These are phyloP conservation scores for Diaporthe citriasiana DNA, from an alignment of 2,329 filamentous ascomycete genomes.

Conservation along the genomic window DNA sequence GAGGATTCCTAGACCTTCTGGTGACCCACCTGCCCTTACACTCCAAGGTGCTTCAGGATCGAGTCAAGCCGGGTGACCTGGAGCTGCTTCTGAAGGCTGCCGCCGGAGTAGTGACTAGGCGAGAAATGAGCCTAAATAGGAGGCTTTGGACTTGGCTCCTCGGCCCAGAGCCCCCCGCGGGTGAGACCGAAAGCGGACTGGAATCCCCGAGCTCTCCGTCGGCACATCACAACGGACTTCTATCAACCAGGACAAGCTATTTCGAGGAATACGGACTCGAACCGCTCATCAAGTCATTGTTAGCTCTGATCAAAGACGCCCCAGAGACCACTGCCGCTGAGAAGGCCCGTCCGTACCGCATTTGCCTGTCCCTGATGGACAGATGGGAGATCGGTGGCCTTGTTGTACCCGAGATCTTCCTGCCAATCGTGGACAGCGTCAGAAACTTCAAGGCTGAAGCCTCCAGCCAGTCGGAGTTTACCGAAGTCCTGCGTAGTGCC, in stretches of 20 bases:
- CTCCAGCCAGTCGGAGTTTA: conserved; percentile 77
- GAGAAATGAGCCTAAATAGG: conserved; percentile 97
- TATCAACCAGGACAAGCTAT: conserved; percentile 78
- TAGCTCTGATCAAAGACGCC: conserved; percentile 76
- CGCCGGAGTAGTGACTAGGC: conserved; percentile 85
- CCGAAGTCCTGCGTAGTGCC: conserved; percentile 91
- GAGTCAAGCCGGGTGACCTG: conserved; percentile 80
- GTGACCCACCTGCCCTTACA: conserved; percentile 91
- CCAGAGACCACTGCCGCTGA: conserved; percentile 70
- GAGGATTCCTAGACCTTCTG: conserved; percentile 92
- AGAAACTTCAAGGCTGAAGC: conserved; percentile 78
- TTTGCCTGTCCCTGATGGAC: conserved; percentile 97
- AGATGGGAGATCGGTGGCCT: conserved; percentile 96
- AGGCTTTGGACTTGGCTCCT: conserved; percentile 97
- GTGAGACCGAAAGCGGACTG: conserved; percentile 62
- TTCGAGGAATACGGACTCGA: conserved; percentile 85
- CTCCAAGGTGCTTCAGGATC: conserved; percentile 82
- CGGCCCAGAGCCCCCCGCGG: conserved; percentile 75
- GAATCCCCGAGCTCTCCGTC: conserved; percentile 61
- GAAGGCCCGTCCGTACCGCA: conserved; percentile 86
- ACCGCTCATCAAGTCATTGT: conserved; percentile 79
- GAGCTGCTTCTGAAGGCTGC: conserved; percentile 87
- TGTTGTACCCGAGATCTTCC: conserved; percentile 89
- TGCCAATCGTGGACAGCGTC: conserved; percentile 86
- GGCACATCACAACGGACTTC: conserved; percentile 60